Evolutionary conservation across 1,284 basidiomycete species (phyloP).

Genomic region (Mycosarcoma maydis): DNA sequence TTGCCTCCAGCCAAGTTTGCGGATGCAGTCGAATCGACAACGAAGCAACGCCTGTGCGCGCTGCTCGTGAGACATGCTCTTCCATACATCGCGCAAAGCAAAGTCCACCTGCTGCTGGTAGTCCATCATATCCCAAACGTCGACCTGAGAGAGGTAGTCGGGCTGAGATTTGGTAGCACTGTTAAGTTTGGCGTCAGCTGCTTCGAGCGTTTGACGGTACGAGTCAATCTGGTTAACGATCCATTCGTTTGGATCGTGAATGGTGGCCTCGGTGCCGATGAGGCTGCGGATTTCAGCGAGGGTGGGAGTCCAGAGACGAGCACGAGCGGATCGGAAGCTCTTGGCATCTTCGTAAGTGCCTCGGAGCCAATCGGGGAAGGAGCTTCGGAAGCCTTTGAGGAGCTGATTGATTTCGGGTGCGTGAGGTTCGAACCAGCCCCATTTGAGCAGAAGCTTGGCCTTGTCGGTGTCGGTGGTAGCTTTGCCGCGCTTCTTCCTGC

Average conservation of each 20-base stretch:
- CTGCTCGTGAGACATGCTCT: constrained; percentile 22
- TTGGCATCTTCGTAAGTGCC: constrained; percentile 24
- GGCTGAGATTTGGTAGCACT: not conserved
- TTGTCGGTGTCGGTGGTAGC: constrained; percentile 21
- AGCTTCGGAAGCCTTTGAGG: not conserved
- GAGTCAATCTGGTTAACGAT: constrained; percentile 18
- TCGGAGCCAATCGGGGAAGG: constrained; percentile 24
- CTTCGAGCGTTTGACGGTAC: constrained; percentile 9
- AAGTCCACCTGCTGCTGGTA: constrained; percentile 47
- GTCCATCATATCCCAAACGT: constrained; percentile 38
- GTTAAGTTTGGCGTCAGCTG: not conserved
- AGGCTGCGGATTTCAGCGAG: constrained; percentile 11
- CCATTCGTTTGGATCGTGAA: constrained; percentile 24
- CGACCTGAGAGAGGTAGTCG: constrained; percentile 1
- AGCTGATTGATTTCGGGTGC: not conserved
- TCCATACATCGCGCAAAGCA: constrained; percentile 43
- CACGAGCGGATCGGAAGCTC: constrained; percentile 42
- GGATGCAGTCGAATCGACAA: constrained; percentile 45
- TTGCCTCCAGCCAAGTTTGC: constrained; percentile 62
- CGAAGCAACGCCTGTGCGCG: constrained; percentile 35
- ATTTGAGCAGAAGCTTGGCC: constrained; percentile 31
- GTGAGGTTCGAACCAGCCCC: constrained; percentile 27
- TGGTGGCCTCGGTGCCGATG: constrained; percentile 2
- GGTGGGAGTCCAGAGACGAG: constrained; percentile 43
- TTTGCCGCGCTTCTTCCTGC: constrained; percentile 17